Conservation (phyloP, 2,329 filamentous ascomycete genomes). For the Plectosphaerella plurivora region DNA sequence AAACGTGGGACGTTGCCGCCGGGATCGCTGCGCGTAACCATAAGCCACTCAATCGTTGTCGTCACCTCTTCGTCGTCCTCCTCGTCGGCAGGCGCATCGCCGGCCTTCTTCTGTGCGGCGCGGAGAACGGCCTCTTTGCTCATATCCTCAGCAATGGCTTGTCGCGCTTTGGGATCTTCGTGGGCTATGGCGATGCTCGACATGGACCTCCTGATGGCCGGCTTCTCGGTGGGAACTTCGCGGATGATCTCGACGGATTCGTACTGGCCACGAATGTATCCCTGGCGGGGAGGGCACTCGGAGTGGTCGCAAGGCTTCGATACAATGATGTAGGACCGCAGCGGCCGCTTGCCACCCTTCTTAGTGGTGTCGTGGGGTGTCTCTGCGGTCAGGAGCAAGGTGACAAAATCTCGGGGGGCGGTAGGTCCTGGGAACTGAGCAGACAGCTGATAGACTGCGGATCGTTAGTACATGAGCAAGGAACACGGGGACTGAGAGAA, state of each 20-base stretch:
- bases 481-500: not conserved
- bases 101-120: constrained; percentile 12
- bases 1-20: constrained; percentile 85
- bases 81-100: constrained; percentile 7
- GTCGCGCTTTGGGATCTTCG: constrained; percentile 22
- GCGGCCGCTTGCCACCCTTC: constrained; percentile 30
- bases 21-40: constrained; percentile 86
- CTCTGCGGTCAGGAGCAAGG: constrained; percentile 67
- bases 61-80: constrained; percentile 25
- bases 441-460: constrained; percentile 73
- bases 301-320: constrained; percentile 80
- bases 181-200: constrained; percentile 39
- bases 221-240: constrained; percentile 62
- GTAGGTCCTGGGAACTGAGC: constrained; percentile 89
- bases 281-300: constrained; percentile 62
- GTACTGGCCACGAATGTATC: constrained; percentile 80
- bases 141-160: constrained; percentile 19
- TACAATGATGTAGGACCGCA: constrained; percentile 77
- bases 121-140: constrained; percentile 38
- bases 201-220: constrained; percentile 31
- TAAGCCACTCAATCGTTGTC: constrained; percentile 76
- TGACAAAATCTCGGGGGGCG: constrained; percentile 82
- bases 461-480: constrained; percentile 9
- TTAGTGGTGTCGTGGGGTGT: constrained; percentile 34
- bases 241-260: constrained; percentile 90